Conservation (phyloP, 148 eudicot genomes). For the Linanthus parryae region DNA sequence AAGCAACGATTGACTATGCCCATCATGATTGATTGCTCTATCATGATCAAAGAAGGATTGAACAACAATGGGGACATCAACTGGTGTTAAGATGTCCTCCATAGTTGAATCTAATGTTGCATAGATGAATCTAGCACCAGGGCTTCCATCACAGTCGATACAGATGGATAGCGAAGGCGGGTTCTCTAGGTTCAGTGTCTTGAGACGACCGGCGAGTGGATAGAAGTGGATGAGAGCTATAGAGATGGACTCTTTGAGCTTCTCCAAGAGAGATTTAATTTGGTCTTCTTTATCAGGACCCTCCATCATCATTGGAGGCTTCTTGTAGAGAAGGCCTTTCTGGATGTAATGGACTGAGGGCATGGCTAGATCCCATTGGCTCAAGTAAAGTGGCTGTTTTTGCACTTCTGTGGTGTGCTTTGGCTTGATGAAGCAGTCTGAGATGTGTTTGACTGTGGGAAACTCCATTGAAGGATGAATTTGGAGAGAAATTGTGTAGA, state of each 20-base stretch:
- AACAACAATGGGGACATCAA: constrained; percentile 24
- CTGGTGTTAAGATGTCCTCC: constrained; percentile 12
- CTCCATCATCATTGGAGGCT: constrained; percentile 15
- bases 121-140: constrained; percentile 31
- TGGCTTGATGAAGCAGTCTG: constrained; percentile 38
- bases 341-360: constrained; percentile 33
- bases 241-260: constrained; percentile 27
- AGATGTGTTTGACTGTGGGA: constrained; percentile 20
- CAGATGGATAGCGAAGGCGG: constrained; percentile 15
- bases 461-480: no score
- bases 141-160: constrained; percentile 19
- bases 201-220: constrained; percentile 29
- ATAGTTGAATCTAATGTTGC: constrained; percentile 7
- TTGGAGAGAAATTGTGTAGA: no score
- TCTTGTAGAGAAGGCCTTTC: constrained; percentile 32
- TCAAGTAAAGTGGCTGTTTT: constrained; percentile 17
- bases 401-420: constrained; percentile 10
- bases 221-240: constrained; percentile 23
- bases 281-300: constrained; percentile 5
- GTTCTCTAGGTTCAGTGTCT: constrained; percentile 15
- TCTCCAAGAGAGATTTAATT: constrained; percentile 13
- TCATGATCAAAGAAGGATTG: constrained; percentile 33
- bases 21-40: constrained; percentile 29
- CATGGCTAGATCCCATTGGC: constrained; percentile 32
- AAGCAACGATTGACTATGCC: constrained; percentile 21